phyloP scores from a whole-genome alignment of 1,284 basidiomycete genomes.

The Boletus mariae region DNA sequence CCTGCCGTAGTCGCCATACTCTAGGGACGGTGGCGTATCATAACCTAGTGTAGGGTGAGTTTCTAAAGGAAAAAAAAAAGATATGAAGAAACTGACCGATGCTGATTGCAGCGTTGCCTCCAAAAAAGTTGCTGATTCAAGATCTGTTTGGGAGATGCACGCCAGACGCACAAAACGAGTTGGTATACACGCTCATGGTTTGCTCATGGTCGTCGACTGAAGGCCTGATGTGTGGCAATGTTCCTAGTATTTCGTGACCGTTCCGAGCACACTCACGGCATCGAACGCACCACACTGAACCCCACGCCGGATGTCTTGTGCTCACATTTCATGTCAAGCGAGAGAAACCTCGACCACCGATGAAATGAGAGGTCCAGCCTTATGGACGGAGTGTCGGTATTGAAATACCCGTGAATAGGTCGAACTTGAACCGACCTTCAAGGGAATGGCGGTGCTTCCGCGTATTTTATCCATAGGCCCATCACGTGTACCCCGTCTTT shows the following conservation, averaged over 20 bases:
- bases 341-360: too few species aligned
- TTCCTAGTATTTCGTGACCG: slow-evolving; percentile 8
- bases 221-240: slow-evolving; percentile 40
- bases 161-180: slow-evolving; percentile 78
- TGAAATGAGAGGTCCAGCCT: too few species aligned
- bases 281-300: too few species aligned
- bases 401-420: too few species aligned
- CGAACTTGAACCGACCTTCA: too few species aligned
- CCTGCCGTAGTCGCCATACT: slow-evolving; percentile 61
- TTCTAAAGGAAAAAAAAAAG: slow-evolving; percentile 25
- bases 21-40: slow-evolving; percentile 26
- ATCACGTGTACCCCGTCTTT: background rate
- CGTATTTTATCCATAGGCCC: too few species aligned
- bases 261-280: too few species aligned
- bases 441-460: too few species aligned
- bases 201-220: slow-evolving; percentile 50
- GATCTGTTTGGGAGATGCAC: slow-evolving; percentile 64
- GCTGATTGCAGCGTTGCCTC: slow-evolving; percentile 70
- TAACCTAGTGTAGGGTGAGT: slow-evolving; percentile 29
- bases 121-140: slow-evolving; percentile 48
- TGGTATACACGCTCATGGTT: slow-evolving; percentile 50
- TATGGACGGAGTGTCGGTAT: too few species aligned
- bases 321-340: too few species aligned
- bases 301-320: too few species aligned
- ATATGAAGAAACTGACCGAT: slow-evolving; percentile 38